Evolutionary conservation across 2,329 filamentous ascomycete genomes (phyloP), one percentile per base, ranked within the genome.

Genomic region (Aureobasidium namibiae): DNA sequence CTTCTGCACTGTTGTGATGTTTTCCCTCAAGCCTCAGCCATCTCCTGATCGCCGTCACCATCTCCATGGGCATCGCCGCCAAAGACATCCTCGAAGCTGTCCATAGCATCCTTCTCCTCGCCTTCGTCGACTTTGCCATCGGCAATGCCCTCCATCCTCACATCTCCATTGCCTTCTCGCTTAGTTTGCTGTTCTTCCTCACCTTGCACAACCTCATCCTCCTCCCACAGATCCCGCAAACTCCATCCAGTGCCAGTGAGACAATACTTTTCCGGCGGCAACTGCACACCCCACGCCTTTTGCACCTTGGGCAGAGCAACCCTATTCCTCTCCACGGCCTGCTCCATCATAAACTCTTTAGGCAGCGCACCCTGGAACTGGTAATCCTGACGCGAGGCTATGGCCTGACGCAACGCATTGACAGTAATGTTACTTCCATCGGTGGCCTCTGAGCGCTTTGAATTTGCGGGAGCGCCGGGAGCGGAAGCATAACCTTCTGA

Each of bases 301-400:
- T 81, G 78, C n/a, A 82, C 78, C 64, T 77, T 73, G 41, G 80
- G 80, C 63, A 91, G 73, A 1, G 80, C 81, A 29, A 87, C 77
- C 66, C 82, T 82, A 73, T 91, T 91, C 63, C 85, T 76, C 68
- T 88, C 84, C 63, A 80, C 78, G 13, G 88, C 89, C n/a, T 90
- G 76, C 69, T 91, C 87, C 60, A 86, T 75, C 76, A 92, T 79
- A 72, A 88, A 91, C 64, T 92, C 89, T 69, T 92, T 92, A 0
- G 83, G 81, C 76, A 67, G 80, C 77, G 62, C 81, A 74, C 62
- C 81, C 76, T 80, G 78, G 73, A 90, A 91, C 69, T 89, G 85
- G 69, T 85, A 87, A 31, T 84, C 81, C 44, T 89, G 77, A 4
- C 88, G 78, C 48, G 81, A 83, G 4, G 83, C 81, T 60, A 92